A percentile compares a stretch with the other conserved stretches of the same genome.
phyloP scores from a whole-genome alignment of 164 flowering plant genomes.

The Umbellularia californica region DNA sequence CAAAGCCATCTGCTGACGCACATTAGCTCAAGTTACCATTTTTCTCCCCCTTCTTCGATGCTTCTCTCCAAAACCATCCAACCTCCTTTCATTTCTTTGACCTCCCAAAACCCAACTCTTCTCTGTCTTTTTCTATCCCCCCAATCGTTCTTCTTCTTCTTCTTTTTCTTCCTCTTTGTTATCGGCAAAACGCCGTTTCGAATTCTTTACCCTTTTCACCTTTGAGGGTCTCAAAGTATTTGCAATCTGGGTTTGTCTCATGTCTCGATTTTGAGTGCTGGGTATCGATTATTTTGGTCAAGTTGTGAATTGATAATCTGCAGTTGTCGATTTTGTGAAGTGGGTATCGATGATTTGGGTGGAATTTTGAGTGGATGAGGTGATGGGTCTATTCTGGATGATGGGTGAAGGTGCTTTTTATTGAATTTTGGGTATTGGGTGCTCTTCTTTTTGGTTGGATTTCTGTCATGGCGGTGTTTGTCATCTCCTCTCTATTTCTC shows the following conservation, averaged over 20 bases:
- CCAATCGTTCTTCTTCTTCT: background rate
- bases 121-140: background rate
- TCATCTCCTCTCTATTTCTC: background rate
- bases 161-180: background rate
- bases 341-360: background rate
- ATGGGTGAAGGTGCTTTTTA: background rate
- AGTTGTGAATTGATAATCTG: background rate
- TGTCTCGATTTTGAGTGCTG: background rate
- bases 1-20: too few relatives aligned
- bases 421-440: constrained; percentile 1
- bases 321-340: background rate
- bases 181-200: too few relatives aligned
- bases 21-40: too few relatives aligned
- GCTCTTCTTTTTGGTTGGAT: background rate
- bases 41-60: too few relatives aligned
- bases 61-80: too few relatives aligned
- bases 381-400: background rate
- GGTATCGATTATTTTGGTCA: background rate
- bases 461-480: background rate
- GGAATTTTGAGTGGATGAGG: background rate
- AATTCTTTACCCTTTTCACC: background rate
- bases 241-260: background rate
- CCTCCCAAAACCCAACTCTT: background rate
- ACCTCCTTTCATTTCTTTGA: background rate
- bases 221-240: background rate